Conservation (phyloP, 108 stramenopile species). For the Pseudonitzschia pungens region DNA sequence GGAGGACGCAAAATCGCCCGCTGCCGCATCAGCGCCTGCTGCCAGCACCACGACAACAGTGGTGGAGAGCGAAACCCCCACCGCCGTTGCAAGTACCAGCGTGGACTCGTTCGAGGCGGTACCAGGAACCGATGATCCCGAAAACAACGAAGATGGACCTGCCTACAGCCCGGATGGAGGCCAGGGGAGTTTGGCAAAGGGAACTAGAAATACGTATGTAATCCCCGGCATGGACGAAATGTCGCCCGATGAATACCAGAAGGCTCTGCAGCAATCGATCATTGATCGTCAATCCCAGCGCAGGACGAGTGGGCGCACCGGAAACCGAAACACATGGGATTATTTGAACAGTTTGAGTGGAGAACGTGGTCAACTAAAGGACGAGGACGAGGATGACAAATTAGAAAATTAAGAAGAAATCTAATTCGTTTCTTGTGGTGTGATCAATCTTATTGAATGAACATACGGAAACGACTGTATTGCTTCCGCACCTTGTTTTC, state of each 20-base stretch:
- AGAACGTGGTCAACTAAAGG: constrained; percentile 1
- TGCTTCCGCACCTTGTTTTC: too few species aligned
- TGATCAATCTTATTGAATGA: not conserved
- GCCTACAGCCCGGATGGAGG: constrained; percentile 55
- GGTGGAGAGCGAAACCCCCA: not conserved
- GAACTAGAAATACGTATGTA: constrained; percentile 69
- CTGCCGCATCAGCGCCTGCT: constrained; percentile 18
- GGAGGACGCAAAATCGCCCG: not conserved
- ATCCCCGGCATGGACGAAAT: constrained; percentile 84
- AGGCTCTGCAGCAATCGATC: constrained; percentile 64
- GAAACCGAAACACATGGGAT: constrained; percentile 38
- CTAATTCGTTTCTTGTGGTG: not conserved
- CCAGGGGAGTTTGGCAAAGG: constrained; percentile 51
- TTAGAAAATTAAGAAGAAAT: constrained; percentile 4
- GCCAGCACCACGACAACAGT: not conserved
- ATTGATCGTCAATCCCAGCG: constrained; percentile 49
- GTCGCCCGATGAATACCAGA: constrained; percentile 75
- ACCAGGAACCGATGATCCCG: not conserved
- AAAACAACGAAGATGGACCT: constrained; percentile 39
- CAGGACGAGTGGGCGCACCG: constrained; percentile 20
- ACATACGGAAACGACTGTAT: not conserved
- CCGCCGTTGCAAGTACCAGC: not conserved
- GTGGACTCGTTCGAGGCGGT: not conserved
- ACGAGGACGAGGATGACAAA: not conserved
- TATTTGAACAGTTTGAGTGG: constrained; percentile 43